Conservation (phyloP, 495 filamentous ascomycete genomes). For the Astrothelium subdiscretum region DNA sequence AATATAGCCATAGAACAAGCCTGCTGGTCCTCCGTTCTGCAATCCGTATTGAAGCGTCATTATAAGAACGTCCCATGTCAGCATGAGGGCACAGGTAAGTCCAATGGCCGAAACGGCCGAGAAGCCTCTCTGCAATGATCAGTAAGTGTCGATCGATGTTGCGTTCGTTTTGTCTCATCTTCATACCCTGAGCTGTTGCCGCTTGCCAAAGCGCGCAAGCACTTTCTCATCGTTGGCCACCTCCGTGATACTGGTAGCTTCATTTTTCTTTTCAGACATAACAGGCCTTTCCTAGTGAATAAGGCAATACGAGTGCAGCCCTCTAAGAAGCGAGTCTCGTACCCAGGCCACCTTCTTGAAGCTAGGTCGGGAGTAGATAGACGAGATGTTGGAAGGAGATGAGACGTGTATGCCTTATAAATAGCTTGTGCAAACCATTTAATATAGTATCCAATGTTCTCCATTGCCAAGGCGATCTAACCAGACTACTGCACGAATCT, state of each 20-base stretch:
- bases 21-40: slow-evolving; percentile 25
- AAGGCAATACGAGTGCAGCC: background rate
- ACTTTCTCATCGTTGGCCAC: background rate
- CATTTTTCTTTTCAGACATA: background rate
- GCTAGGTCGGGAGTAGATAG: background rate
- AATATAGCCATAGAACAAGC: slow-evolving; percentile 22
- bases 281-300: background rate
- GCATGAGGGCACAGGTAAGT: slow-evolving; percentile 1
- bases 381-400: background rate
- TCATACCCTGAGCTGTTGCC: slow-evolving; percentile 8
- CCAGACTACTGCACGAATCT: background rate
- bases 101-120: slow-evolving; percentile 2
- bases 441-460: background rate
- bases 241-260: background rate
- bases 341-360: background rate
- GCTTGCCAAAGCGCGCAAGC: slow-evolving; percentile 4
- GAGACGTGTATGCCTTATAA: background rate
- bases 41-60: background rate
- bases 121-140: background rate
- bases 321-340: background rate
- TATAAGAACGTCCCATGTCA: background rate
- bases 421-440: background rate
- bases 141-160: slow-evolving; percentile 1
- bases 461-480: background rate
- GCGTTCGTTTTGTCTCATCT: background rate